Percentiles rank a stretch among this genome's conserved stretches.
Conservation (phyloP, 768 basidiomycete species). For the Phlegmacium glaucopus region DNA sequence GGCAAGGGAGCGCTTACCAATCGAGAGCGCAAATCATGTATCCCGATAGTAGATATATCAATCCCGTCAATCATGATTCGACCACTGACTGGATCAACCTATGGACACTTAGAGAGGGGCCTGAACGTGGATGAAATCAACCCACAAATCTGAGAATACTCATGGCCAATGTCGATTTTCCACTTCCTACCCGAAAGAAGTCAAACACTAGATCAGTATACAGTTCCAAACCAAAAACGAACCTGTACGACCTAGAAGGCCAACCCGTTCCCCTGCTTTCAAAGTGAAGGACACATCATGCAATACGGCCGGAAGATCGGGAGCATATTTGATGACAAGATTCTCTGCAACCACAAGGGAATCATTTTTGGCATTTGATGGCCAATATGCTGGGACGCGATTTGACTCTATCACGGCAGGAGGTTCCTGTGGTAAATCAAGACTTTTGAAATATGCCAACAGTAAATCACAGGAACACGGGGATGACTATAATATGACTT, state of each 20-base stretch:
- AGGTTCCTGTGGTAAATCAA: slow-evolving; percentile 86
- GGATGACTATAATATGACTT: slow-evolving; percentile 7
- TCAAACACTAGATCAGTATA: not conserved
- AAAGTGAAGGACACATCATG: slow-evolving; percentile 70
- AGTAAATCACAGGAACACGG: not conserved
- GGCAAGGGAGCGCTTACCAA: slow-evolving; percentile 40
- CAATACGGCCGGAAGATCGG: slow-evolving; percentile 79
- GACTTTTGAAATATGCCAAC: slow-evolving; percentile 22
- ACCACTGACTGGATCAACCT: slow-evolving; percentile 76
- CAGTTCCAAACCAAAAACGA: slow-evolving; percentile 2
- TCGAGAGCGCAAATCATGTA: slow-evolving; percentile 79
- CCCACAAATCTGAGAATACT: slow-evolving; percentile 72
- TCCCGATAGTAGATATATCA: slow-evolving; percentile 81
- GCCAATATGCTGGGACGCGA: slow-evolving; percentile 91
- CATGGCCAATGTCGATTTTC: slow-evolving; percentile 77
- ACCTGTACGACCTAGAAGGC: slow-evolving; percentile 79
- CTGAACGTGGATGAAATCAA: slow-evolving; percentile 51
- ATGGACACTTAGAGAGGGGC: slow-evolving; percentile 70
- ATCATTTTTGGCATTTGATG: slow-evolving; percentile 61
- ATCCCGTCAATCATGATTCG: slow-evolving; percentile 83
- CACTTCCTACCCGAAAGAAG: slow-evolving; percentile 40
- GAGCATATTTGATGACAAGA: slow-evolving; percentile 77
- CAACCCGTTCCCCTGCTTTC: slow-evolving; percentile 69
- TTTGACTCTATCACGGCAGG: slow-evolving; percentile 68
- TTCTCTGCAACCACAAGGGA: slow-evolving; percentile 68